Conservation (phyloP, 2,329 filamentous ascomycete genomes). For the Penicillium sp. region DNA sequence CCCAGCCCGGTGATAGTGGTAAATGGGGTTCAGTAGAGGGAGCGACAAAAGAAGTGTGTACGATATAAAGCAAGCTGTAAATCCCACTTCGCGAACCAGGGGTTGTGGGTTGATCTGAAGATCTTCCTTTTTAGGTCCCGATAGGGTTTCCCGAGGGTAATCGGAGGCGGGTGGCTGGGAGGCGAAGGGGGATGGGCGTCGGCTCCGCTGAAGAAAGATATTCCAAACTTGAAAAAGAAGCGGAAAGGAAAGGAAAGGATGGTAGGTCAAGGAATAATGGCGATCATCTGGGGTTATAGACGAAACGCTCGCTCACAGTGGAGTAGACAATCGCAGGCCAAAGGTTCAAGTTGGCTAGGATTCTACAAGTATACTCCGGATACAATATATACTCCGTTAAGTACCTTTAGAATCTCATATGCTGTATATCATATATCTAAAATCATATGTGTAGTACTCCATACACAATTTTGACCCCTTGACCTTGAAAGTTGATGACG, state of each 20-base stretch:
- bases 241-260: background rate
- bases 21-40: background rate
- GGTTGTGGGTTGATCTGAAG: background rate
- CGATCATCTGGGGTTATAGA: background rate
- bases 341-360: background rate
- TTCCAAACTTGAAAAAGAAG: background rate
- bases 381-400: no score
- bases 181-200: background rate
- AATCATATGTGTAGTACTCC: no score
- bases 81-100: constrained; percentile 3
- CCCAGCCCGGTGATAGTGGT: background rate
- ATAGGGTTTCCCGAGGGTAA: constrained; percentile 3
- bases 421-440: no score
- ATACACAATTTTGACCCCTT: background rate
- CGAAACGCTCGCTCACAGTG: background rate
- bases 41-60: background rate
- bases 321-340: constrained; percentile 13
- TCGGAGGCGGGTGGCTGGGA: background rate
- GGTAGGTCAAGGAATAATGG: background rate
- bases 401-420: no score
- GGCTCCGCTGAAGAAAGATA: background rate
- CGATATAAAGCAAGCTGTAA: background rate
- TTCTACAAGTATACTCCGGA: no score
- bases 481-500: background rate
- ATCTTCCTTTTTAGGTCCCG: background rate